A percentile compares a stretch with the other conserved stretches of the same genome.
These are phyloP conservation scores for Lentinula aciculospora DNA, from an alignment of 768 basidiomycete species.

Conservation along the genomic window DNA sequence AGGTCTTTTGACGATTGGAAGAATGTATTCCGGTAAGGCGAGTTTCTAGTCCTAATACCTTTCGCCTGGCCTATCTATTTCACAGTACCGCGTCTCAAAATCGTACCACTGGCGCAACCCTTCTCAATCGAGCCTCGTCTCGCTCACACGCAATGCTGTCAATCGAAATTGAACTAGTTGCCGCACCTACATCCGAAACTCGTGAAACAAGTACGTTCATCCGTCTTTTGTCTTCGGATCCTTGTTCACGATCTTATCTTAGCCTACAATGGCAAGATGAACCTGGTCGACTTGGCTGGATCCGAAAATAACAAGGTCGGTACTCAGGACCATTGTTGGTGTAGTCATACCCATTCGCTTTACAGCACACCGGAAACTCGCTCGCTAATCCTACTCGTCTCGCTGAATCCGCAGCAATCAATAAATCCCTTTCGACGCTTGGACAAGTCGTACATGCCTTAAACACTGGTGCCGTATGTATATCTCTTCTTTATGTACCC, in stretches of 20 bases:
- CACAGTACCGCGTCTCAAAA: slow-evolving; percentile 68
- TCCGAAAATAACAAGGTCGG: slow-evolving; percentile 42
- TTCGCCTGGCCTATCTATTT: slow-evolving; percentile 1
- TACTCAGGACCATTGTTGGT: background rate
- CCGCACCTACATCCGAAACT: slow-evolving; percentile 23
- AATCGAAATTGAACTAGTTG: slow-evolving; percentile 57
- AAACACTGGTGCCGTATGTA: slow-evolving; percentile 51
- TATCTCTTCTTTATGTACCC: background rate
- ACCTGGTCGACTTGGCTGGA: slow-evolving; percentile 85
- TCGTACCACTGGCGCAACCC: slow-evolving; percentile 83
- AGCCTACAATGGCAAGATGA: slow-evolving; percentile 75
- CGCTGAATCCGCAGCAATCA: slow-evolving; percentile 86
- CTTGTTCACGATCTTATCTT: background rate
- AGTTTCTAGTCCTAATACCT: background rate
- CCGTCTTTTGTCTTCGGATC: background rate
- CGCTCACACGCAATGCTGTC: slow-evolving; percentile 87
- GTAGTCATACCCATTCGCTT: background rate
- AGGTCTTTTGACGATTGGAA: slow-evolving; percentile 39
- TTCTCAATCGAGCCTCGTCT: slow-evolving; percentile 79
- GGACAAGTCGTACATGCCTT: slow-evolving; percentile 87
- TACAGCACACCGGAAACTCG: slow-evolving; percentile 67
- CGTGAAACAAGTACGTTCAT: slow-evolving; percentile 46
- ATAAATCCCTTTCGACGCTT: slow-evolving; percentile 82
- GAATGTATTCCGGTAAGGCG: slow-evolving; percentile 35
- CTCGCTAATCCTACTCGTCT: slow-evolving; percentile 64